Base-by-base conservation (phyloP, 2,329 filamentous ascomycete species). In the Verruconis gallopava region DNA sequence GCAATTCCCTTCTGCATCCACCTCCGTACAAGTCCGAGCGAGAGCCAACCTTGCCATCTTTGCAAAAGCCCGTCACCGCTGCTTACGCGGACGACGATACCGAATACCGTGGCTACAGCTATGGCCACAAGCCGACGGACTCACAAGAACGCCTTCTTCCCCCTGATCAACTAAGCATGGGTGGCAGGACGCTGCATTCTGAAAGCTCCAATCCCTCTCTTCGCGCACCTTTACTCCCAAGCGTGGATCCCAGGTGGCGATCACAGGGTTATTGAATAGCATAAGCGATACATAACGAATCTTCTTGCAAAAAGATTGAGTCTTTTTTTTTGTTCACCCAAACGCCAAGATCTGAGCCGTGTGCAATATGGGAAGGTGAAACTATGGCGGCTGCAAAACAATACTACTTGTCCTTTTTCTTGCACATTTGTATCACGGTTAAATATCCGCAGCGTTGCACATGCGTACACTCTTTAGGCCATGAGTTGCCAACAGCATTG, bases 1-100 rank as follows among this genome's bases (percentile, higher is more conserved):
- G 84, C 56, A 89, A 89, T 67, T 88, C 82, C 11, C 75, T 95
- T 15, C 77, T 94, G 11, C 15, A 30, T 12, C 15, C 25, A 5
- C 40, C 40, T 17, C 21, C 19, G 14, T 20, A 42, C 13, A 20
- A 17, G 20, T 22, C 22, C n/a, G 15, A 36, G 5, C 30, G 22
- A 11, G 40, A 35, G n/a, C 40, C 40, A 12, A 22, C 40, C n/a
- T 33, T 30, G 13, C 40, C 40, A 21, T 5, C 19, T 15, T 21
- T 33, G 32, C 30, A 42, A 20, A 20, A 42, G 5, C 19, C 19
- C 3, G 18, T 19, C 11, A 21, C 20, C 14, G 40, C 18, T 20
- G 20, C 40, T 14, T 42, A 42, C 33, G 12, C 12, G 5, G 40
- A 42, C 30, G 40, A 42, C 30, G 41, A 43, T 14, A 40, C 41